Percentiles rank a stretch among this genome's conserved stretches.
These are phyloP conservation scores for Daedaleopsis nitida DNA, from an alignment of 768 basidiomycete genomes.

Conservation along the genomic window DNA sequence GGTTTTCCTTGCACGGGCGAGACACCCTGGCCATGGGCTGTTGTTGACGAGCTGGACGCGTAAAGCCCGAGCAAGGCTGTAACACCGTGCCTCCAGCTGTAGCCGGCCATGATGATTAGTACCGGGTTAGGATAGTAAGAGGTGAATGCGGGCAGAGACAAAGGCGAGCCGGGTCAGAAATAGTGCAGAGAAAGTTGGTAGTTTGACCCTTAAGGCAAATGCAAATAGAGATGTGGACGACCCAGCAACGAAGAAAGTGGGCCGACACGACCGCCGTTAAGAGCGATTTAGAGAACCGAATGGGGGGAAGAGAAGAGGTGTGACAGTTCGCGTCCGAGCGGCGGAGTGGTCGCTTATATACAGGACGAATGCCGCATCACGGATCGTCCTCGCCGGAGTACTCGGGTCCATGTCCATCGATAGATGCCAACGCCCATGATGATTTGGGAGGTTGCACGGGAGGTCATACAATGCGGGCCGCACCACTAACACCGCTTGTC, in stretches of 20 bases:
- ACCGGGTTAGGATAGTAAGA: neutral
- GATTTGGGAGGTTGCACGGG: too few relatives aligned
- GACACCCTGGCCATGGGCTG: neutral
- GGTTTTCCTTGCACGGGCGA: neutral
- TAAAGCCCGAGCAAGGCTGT: neutral
- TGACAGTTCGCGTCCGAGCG: too few relatives aligned
- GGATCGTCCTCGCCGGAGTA: too few relatives aligned
- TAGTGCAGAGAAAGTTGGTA: neutral
- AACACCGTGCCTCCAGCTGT: neutral
- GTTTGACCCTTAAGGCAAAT: neutral
- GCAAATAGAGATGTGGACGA: neutral
- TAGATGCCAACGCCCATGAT: too few relatives aligned
- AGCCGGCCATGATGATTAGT: too few relatives aligned
- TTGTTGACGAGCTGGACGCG: neutral
- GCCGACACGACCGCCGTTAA: neutral
- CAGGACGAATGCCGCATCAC: too few relatives aligned
- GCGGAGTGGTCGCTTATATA: too few relatives aligned
- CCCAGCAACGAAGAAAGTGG: neutral
- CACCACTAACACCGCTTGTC: too few relatives aligned
- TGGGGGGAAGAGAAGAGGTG: too few relatives aligned
- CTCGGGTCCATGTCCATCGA: too few relatives aligned
- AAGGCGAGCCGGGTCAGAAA: neutral
- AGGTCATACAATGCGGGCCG: too few relatives aligned
- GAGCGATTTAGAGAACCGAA: too few relatives aligned
- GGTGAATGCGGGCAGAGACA: neutral